Conservation (phyloP, 2,329 filamentous ascomycete species). For the Sarocladiaceae sp. region DNA sequence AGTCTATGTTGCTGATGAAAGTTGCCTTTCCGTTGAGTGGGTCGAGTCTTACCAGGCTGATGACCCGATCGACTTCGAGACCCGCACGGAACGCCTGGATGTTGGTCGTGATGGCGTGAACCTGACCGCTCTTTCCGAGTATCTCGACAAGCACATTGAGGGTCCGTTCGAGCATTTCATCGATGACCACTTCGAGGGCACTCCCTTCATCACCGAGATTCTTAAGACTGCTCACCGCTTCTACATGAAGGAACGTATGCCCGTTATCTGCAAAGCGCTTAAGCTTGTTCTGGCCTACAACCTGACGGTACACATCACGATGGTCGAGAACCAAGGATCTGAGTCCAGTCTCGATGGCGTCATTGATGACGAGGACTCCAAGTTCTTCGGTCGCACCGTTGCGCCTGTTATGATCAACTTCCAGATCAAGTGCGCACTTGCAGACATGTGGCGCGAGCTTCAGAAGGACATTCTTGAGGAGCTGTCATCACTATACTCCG, state of each 20-base stretch:
- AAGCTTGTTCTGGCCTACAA: slow-evolving; percentile 96
- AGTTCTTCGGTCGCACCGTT: slow-evolving; percentile 82
- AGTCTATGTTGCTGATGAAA: slow-evolving; percentile 85
- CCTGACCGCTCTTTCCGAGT: slow-evolving; percentile 74
- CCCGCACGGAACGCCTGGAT: slow-evolving; percentile 81
- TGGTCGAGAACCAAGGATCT: slow-evolving; percentile 82
- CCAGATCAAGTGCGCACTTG: slow-evolving; percentile 95
- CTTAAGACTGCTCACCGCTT: slow-evolving; percentile 93
- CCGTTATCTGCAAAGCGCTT: slow-evolving; percentile 88
- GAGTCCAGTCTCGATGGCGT: slow-evolving; percentile 73
- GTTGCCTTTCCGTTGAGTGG: slow-evolving; percentile 92
- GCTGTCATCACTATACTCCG: slow-evolving; percentile 88
- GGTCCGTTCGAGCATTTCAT: slow-evolving; percentile 88
- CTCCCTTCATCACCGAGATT: slow-evolving; percentile 90
- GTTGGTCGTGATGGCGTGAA: slow-evolving; percentile 86
- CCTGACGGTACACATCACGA: slow-evolving; percentile 86
- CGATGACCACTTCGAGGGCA: slow-evolving; percentile 93
- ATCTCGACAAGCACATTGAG: slow-evolving; percentile 92
- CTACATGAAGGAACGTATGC: slow-evolving; percentile 80
- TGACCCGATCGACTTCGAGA: slow-evolving; percentile 73
- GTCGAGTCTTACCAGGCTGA: slow-evolving; percentile 67
- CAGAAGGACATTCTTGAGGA: slow-evolving; percentile 96
- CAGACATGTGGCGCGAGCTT: slow-evolving; percentile 95
- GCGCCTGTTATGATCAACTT: slow-evolving; percentile 99
- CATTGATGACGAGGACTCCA: slow-evolving; percentile 80